A percentile compares a stretch with the other conserved stretches of the same genome.
phyloP scores from a whole-genome alignment of 2,329 filamentous ascomycete species.

The Penicillium occitanis region DNA sequence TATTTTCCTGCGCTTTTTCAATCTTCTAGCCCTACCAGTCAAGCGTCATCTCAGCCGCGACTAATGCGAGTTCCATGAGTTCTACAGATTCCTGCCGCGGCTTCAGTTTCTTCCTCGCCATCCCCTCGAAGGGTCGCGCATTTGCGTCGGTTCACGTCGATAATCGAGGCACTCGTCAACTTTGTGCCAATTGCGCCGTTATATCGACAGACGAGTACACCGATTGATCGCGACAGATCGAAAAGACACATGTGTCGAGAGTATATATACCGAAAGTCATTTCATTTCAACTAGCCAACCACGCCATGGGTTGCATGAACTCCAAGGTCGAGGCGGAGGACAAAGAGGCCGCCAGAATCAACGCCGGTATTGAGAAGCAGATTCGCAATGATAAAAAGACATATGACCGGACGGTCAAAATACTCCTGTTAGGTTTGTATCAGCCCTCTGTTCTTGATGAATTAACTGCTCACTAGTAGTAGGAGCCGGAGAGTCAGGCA shows the following conservation, averaged over 20 bases:
- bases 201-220: background rate
- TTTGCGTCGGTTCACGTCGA: background rate
- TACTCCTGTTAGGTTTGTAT: constrained; percentile 78
- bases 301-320: constrained; percentile 46
- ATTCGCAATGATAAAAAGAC: constrained; percentile 86
- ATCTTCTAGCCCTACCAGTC: background rate
- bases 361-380: constrained; percentile 75
- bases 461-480: background rate
- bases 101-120: background rate
- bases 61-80: constrained; percentile 9
- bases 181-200: background rate
- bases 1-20: background rate
- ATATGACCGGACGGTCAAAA: constrained; percentile 84
- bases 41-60: background rate
- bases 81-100: background rate
- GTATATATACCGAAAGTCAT: background rate
- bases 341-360: constrained; percentile 44
- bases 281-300: constrained; percentile 20
- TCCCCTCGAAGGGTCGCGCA: background rate
- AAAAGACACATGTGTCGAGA: background rate
- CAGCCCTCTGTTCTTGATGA: constrained; percentile 3
- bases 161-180: background rate
- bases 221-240: background rate
- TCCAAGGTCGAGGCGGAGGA: constrained; percentile 44
- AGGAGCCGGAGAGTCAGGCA: constrained; percentile 95